These are phyloP conservation scores for Plasmodium ovale DNA, from an alignment of 169 alveolate genomes.

Conservation along the genomic window DNA sequence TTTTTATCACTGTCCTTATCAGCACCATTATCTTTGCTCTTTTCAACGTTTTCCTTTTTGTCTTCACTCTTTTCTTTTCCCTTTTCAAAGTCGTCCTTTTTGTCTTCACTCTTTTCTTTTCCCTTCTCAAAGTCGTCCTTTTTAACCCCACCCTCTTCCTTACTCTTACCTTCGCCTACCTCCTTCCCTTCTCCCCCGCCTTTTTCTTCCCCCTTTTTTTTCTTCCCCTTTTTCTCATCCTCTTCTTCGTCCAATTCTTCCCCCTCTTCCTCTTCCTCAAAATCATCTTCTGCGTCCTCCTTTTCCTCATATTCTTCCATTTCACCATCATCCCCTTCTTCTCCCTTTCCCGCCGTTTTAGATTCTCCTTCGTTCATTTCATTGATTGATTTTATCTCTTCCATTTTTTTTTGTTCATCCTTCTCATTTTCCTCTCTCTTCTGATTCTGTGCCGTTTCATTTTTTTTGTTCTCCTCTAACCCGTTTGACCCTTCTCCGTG, in stretches of 20 bases:
- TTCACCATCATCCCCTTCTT: not conserved
- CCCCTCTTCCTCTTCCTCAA: not conserved
- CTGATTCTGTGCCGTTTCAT: not conserved
- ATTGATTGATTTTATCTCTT: not conserved
- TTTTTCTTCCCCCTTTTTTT: not conserved
- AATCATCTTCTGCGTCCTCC: not conserved
- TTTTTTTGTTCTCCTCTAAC: not conserved
- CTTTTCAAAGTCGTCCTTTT: not conserved
- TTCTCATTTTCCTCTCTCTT: not conserved
- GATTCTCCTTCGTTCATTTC: not conserved
- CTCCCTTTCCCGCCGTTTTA: not conserved
- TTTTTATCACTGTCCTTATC: not conserved
- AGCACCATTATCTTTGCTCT: not conserved
- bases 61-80: not conserved
- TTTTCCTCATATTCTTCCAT: not conserved
- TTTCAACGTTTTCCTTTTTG: not conserved
- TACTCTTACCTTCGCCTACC: not conserved
- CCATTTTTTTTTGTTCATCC: not conserved
- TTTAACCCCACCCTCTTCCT: not conserved
- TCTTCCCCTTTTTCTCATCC: not conserved
- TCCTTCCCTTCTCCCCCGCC: not conserved
- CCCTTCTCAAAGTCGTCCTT: not conserved
- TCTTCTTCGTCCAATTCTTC: constrained; percentile 10
- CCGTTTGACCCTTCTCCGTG: not conserved
- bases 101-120: not conserved